Evolutionary conservation across 768 basidiomycete genomes (phyloP).

Genomic region (Mycena rosella): DNA sequence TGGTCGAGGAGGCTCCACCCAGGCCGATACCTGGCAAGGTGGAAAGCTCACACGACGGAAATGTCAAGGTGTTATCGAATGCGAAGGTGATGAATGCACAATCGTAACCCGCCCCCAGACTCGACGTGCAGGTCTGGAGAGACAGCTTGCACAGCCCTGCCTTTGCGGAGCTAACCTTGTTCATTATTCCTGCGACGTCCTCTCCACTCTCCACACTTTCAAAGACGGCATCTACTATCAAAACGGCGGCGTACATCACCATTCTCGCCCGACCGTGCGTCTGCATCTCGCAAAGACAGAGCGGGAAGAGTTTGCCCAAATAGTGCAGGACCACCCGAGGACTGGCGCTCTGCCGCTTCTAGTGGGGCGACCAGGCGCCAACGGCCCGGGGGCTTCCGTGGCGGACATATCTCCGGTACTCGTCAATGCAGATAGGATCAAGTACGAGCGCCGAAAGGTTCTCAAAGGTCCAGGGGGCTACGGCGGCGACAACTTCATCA

Average conservation of each 20-base stretch:
- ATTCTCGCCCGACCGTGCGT: not conserved
- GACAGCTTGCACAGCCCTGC: not conserved
- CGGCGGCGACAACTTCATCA: not conserved
- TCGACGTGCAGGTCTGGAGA: not conserved
- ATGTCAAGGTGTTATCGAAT: conserved; percentile 1
- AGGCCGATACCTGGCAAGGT: not conserved
- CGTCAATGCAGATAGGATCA: not conserved
- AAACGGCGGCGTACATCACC: not conserved
- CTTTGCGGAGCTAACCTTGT: not conserved
- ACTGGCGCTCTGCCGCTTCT: not conserved
- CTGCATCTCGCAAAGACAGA: not conserved
- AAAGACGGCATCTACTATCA: not conserved
- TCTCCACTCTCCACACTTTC: not conserved
- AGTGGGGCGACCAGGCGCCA: not conserved
- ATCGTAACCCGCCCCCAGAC: conserved; percentile 5
- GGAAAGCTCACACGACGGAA: not conserved
- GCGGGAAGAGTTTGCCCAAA: not conserved
- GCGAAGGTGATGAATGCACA: not conserved
- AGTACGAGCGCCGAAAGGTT: not conserved
- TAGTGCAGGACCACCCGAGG: not conserved
- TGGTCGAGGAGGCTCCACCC: no score
- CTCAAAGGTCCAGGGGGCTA: not conserved
- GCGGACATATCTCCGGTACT: conserved; percentile 7
- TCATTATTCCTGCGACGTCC: not conserved
- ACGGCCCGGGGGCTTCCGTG: conserved; percentile 1